Conservation (phyloP, 2,329 filamentous ascomycete genomes). For the Pseudopithomyces chartarum region DNA sequence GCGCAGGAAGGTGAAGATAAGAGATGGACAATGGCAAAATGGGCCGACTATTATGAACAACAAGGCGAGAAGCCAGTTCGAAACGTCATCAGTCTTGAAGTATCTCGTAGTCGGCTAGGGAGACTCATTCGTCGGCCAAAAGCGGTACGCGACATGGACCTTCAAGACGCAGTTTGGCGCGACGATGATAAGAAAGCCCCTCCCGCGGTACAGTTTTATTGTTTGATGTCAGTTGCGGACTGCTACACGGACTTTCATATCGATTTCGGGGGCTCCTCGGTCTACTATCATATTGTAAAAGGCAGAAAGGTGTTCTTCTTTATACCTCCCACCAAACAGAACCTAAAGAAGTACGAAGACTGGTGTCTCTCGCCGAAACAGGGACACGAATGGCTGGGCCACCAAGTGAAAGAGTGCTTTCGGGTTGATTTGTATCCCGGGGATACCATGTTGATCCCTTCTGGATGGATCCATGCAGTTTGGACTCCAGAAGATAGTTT, state of each 20-base stretch:
- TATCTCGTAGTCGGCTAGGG: constrained; percentile 67
- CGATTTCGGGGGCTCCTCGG: constrained; percentile 72
- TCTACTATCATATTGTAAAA: constrained; percentile 72
- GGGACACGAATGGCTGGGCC: constrained; percentile 68
- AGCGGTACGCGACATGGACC: constrained; percentile 67
- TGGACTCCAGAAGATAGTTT: constrained; percentile 73
- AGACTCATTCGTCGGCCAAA: constrained; percentile 66
- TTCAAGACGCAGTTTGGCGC: constrained; percentile 62
- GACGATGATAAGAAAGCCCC: constrained; percentile 61
- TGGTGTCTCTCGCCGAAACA: constrained; percentile 72
- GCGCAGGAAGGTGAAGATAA: constrained; percentile 69
- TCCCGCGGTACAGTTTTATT: constrained; percentile 70
- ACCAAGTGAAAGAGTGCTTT: constrained; percentile 69
- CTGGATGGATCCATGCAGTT: constrained; percentile 74
- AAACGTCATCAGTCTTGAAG: constrained; percentile 72
- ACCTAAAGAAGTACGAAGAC: constrained; percentile 72
- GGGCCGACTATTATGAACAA: constrained; percentile 72
- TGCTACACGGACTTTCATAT: constrained; percentile 76
- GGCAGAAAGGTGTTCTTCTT: constrained; percentile 75
- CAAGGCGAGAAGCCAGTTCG: constrained; percentile 65
- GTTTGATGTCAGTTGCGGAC: constrained; percentile 72
- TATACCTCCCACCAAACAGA: constrained; percentile 69
- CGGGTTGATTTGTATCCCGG: constrained; percentile 68
- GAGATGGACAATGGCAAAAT: constrained; percentile 68
- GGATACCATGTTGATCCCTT: constrained; percentile 73